Evolutionary conservation across 1,139 yeast species (phyloP).

Genomic region (Waltiozyma sp.): DNA sequence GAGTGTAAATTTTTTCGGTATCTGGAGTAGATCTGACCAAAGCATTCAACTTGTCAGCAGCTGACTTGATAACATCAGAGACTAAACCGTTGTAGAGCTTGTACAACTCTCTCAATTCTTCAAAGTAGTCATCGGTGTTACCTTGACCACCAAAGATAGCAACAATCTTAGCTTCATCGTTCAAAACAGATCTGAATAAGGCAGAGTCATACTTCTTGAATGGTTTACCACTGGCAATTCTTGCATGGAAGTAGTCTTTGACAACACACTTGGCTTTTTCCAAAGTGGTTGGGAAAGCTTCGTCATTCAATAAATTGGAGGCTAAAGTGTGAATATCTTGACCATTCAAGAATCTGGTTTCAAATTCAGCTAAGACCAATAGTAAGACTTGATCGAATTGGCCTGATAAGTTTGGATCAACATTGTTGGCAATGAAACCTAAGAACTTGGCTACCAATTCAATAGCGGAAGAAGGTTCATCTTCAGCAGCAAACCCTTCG

Average conservation of each 20-base stretch:
- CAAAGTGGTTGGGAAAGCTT: slow-evolving; percentile 51
- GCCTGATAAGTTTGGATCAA: slow-evolving; percentile 37
- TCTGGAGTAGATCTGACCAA: slow-evolving; percentile 66
- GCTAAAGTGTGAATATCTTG: slow-evolving; percentile 89
- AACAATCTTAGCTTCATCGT: slow-evolving; percentile 47
- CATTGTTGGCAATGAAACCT: slow-evolving; percentile 62
- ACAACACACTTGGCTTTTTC: slow-evolving; percentile 64
- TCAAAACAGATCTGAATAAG: slow-evolving; percentile 49
- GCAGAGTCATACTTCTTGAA: slow-evolving; percentile 52
- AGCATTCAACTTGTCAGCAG: slow-evolving; percentile 56
- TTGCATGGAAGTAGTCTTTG: slow-evolving; percentile 55
- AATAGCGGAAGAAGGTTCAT: slow-evolving; percentile 81
- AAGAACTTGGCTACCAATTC: slow-evolving; percentile 80
- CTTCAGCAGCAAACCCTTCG: slow-evolving; percentile 76
- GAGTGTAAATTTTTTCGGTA: slow-evolving; percentile 82
- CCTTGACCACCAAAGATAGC: slow-evolving; percentile 99
- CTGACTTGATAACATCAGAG: slow-evolving; percentile 56
- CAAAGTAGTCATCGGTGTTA: slow-evolving; percentile 93
- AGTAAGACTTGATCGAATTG: slow-evolving; percentile 62
- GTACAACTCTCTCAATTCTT: slow-evolving; percentile 84
- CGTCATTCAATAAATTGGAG: slow-evolving; percentile 45
- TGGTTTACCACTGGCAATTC: slow-evolving; percentile 37
- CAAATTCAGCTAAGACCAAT: slow-evolving; percentile 71
- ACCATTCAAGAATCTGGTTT: slow-evolving; percentile 59
- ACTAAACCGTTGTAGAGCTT: slow-evolving; percentile 66